Percentiles rank a stretch among this genome's conserved stretches.
Conservation (phyloP, 108 stramenopile genomes). For the Pseudonitzschia pungens region DNA sequence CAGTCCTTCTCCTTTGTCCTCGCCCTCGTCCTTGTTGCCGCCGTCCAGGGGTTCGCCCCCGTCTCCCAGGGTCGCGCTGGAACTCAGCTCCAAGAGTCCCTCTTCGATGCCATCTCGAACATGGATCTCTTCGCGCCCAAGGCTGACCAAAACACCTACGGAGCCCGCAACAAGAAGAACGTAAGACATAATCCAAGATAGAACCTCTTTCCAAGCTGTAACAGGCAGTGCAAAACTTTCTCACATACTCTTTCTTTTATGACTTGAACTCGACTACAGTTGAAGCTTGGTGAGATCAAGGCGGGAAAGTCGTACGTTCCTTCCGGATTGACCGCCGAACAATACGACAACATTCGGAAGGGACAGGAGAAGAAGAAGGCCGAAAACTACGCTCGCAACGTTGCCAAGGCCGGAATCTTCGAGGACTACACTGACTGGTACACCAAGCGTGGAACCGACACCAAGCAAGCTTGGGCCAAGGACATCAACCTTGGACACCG, state of each 20-base stretch:
- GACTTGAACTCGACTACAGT: slow-evolving; percentile 4
- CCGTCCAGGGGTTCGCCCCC: slow-evolving; percentile 36
- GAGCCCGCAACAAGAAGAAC: slow-evolving; percentile 56
- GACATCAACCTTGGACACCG: slow-evolving; percentile 47
- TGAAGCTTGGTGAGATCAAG: slow-evolving; percentile 50
- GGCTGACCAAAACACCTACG: slow-evolving; percentile 61
- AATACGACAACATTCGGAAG: slow-evolving; percentile 58
- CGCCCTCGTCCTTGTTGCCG: slow-evolving; percentile 30
- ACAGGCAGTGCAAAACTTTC: no score
- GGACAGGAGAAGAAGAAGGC: slow-evolving; percentile 49
- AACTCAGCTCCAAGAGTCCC: slow-evolving; percentile 7
- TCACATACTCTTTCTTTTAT: no score
- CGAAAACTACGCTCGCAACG: slow-evolving; percentile 55
- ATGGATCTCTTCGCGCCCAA: slow-evolving; percentile 65
- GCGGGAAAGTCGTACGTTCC: slow-evolving; percentile 59
- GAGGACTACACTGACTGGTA: slow-evolving; percentile 61
- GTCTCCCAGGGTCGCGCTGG: slow-evolving; percentile 15
- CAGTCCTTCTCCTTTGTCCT: slow-evolving; percentile 24
- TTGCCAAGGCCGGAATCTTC: slow-evolving; percentile 66
- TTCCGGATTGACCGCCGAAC: slow-evolving; percentile 44
- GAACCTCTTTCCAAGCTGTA: no score
- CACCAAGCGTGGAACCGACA: slow-evolving; percentile 64
- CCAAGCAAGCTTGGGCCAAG: slow-evolving; percentile 46
- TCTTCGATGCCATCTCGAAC: slow-evolving; percentile 38
- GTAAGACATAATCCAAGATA: slow-evolving; percentile 30